Evolutionary conservation across 2,329 filamentous ascomycete genomes (phyloP), one percentile per base, ranked within the genome.

Genomic region (Fusarium bactridioides): DNA sequence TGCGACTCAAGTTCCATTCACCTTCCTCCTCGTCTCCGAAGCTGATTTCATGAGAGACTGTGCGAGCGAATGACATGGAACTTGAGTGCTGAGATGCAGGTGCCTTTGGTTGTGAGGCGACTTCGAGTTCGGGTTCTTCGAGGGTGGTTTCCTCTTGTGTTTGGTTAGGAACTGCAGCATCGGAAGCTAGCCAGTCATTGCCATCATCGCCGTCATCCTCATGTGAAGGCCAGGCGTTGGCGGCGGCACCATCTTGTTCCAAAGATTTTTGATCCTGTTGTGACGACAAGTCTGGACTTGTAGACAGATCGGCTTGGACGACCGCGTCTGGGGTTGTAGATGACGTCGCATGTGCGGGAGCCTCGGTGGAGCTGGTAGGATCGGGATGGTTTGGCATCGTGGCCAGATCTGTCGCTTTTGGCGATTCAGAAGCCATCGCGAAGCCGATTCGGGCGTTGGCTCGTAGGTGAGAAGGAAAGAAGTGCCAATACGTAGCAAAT

Each of bases 41-140:
- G 78, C 83, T 90, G 29, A 90, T 82, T 59, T 91, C 89, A 64
- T 91, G 86, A 16, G 89, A 87, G 18, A 91, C 89, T 4, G 90
- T 92, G 40, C 90, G 86, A 16, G 89, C 85, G 79, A 92, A 92
- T 1, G 90, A 92, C 78, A 87, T 85, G 53, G 86, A 89, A 79
- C 89, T 91, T 15, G 85, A 79, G 77, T 91, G 89, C 71, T 89
- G 89, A 31, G 84, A 82, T 23, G 80, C 76, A 25, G 82, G 80
- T n/a, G 72, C 74, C 40, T 76, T 74, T 15, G 75, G 59, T 48
- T 70, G 69, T 37, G 72, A 54, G 57, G 62, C 61, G 50, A 56
- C 53, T 35, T 72, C 59, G 35, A 64, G 47, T 19, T 73, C 68
- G 37, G 68, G n/a, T 45, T 69, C 47, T 45, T 72, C 65, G 45